Base-by-base conservation (phyloP, 768 basidiomycete species). In the Nevesoporus exiguus region DNA sequence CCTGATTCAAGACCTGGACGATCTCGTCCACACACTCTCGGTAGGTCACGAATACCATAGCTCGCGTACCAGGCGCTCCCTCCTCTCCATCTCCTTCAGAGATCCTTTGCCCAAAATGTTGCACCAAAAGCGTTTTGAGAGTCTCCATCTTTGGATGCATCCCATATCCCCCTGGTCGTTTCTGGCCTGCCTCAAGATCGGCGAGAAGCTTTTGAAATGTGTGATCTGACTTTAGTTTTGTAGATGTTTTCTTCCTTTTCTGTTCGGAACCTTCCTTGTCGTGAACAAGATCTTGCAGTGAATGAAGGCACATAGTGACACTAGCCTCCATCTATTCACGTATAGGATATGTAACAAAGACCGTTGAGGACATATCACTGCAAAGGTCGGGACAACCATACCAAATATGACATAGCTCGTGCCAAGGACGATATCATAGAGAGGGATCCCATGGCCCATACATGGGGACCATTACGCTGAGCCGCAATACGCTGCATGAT, bases 1-100 rank as follows among this genome's bases (percentile, higher is more conserved):
- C 86, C 40, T 77, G 73, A 62, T 91, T 88, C 51, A 99, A 74
- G 42, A 84, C 77, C 39, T 84, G 81, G 21, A 95, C 90, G 39
- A 98, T 85, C 71, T 98, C 94, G 55, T 95, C 90, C 11, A 98
- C 93, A 33, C 86, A 90, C 49, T 90, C 85, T 52, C 97, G 77
- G 68, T 82, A 95, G n/a, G 89, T 86, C 49, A 88, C 88, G 66
- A 98, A 99, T 17, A 99, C 90, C 88, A 98, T 99, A 19, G 87
- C 90, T 56, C 86, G 80, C 2, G 92, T 92, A 43, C 62, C 68
- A 14, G 59, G 64, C 22, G 62, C 71, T 5, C 1, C 47, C 15
- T 51, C 48, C 10, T 47, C 65, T 13, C 68, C 77, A 19, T 71
- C 71, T 7, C 78, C 77, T 52, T 81, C 73, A 4, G 78, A 80